Evolutionary conservation across 2,329 filamentous ascomycete genomes (phyloP).

Genomic region (Stromatinia cepivora): DNA sequence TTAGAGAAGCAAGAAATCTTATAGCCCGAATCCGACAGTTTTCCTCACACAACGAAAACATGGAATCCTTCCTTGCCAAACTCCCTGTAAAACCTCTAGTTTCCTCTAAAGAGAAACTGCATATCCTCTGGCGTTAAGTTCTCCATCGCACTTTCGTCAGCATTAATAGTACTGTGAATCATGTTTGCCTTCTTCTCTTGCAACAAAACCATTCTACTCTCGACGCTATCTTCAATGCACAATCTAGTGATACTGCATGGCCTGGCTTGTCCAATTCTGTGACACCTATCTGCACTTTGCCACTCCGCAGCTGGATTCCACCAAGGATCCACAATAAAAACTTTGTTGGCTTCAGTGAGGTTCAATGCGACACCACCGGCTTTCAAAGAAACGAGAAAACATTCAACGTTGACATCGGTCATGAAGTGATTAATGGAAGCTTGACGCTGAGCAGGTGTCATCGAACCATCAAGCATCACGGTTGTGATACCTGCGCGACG

Average conservation of each 20-base stretch:
- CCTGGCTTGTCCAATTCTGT: constrained; percentile 92
- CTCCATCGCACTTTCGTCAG: constrained; percentile 87
- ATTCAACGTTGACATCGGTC: constrained; percentile 90
- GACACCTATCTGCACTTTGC: constrained; percentile 92
- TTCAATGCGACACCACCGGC: constrained; percentile 95
- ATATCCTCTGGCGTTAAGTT: constrained; percentile 88
- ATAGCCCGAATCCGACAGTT: not conserved
- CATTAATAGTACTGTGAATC: constrained; percentile 96
- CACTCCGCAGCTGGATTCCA: constrained; percentile 99
- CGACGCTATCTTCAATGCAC: constrained; percentile 95
- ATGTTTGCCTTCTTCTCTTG: constrained; percentile 99
- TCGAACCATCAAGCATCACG: constrained; percentile 96
- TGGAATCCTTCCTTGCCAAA: not conserved
- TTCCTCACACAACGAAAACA: too few relatives aligned
- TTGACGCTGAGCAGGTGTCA: constrained; percentile 91
- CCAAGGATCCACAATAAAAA: constrained; percentile 98
- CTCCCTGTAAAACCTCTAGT: constrained; percentile 39
- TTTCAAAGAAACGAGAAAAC: constrained; percentile 94
- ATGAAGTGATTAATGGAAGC: constrained; percentile 96
- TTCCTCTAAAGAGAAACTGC: constrained; percentile 91
- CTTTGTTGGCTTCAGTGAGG: constrained; percentile 87
- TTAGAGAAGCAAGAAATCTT: not conserved
- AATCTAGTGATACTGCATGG: constrained; percentile 93
- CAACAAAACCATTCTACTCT: constrained; percentile 90
- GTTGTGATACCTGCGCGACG: constrained; percentile 96